phyloP scores from a whole-genome alignment of 257 asterid species.

The Cordia subcordata region DNA sequence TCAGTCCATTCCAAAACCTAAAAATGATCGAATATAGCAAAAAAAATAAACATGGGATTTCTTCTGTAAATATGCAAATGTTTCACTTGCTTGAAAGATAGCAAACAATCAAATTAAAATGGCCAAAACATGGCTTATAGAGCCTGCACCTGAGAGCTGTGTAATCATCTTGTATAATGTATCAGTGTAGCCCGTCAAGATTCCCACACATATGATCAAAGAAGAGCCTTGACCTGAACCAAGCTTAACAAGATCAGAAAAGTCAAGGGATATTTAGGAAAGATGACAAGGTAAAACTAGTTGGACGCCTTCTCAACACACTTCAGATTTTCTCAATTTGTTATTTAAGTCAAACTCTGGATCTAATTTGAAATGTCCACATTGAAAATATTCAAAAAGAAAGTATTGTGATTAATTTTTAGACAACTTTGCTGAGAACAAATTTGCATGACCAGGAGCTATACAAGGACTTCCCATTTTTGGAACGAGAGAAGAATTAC shows the following conservation, averaged over 20 bases:
- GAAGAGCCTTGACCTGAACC: conserved; percentile 96
- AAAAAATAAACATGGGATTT: background rate
- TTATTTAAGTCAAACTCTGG: background rate
- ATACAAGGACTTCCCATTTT: background rate
- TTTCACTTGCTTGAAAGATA: background rate
- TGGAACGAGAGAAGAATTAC: background rate
- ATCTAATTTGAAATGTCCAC: background rate
- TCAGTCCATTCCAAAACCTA: too few relatives aligned
- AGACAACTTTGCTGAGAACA: too few relatives aligned
- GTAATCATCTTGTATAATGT: conserved; percentile 86
- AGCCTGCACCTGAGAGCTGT: conserved; percentile 68
- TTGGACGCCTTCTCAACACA: background rate
- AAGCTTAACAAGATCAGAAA: conserved; percentile 18
- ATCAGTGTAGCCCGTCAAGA: conserved; percentile 94
- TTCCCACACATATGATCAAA: conserved; percentile 83
- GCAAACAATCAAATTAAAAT: background rate
- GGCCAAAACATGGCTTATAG: background rate
- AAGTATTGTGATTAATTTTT: too few relatives aligned
- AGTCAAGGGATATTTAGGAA: conserved; percentile 12
- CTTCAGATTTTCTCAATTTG: background rate
- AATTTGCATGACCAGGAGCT: too few relatives aligned
- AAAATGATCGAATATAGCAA: background rate
- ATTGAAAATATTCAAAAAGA: background rate
- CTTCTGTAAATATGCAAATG: background rate
- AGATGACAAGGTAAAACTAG: conserved; percentile 1